phyloP scores from a whole-genome alignment of 2,329 filamentous ascomycete species.

The Trichoderma endophyticum region DNA sequence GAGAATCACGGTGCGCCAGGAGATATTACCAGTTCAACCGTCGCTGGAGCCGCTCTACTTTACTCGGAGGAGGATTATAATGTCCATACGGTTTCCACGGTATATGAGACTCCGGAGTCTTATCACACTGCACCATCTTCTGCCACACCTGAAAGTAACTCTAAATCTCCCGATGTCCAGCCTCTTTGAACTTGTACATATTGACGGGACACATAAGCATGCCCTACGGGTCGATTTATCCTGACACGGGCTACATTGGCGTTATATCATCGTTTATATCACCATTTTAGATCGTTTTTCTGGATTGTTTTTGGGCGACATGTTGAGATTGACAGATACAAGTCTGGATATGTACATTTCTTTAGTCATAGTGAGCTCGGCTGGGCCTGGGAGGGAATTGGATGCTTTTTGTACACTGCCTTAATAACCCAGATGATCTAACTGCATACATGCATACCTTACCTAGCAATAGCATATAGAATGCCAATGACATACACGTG shows the following conservation, averaged over 20 bases:
- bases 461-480: neutral
- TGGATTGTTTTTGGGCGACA: neutral
- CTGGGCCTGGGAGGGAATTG: neutral
- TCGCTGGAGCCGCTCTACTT: neutral
- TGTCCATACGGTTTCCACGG: neutral
- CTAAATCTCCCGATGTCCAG: neutral
- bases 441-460: neutral
- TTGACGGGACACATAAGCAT: neutral
- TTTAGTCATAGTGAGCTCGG: neutral
- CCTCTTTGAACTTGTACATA: neutral
- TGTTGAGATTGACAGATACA: neutral
- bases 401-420: neutral
- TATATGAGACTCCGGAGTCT: neutral
- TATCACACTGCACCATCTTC: too few species aligned
- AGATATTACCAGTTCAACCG: accelerated
- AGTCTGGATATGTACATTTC: neutral
- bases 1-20: neutral
- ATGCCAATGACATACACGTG: neutral
- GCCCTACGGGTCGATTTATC: neutral
- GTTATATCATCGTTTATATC: neutral
- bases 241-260: neutral
- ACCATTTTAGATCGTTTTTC: neutral
- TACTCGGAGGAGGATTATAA: neutral
- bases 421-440: neutral
- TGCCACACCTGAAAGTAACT: neutral